phyloP scores from a whole-genome alignment of 441 rosid genomes.

The Pelargonium citronellum region DNA sequence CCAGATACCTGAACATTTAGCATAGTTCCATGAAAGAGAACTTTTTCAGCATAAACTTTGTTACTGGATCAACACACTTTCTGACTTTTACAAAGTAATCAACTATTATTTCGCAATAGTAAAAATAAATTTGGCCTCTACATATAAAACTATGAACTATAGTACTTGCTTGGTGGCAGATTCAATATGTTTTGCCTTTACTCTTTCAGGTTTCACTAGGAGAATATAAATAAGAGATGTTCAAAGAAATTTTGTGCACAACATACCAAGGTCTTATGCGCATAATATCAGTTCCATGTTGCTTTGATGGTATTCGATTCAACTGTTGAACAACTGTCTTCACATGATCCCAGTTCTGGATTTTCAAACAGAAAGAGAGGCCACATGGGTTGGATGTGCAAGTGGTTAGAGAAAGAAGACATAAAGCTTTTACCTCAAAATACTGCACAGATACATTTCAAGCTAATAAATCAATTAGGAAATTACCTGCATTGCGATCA shows the following conservation, averaged over 20 bases:
- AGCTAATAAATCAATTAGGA: constrained; percentile 23
- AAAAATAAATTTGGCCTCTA: not conserved
- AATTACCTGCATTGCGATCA: constrained; percentile 86
- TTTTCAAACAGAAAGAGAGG: constrained; percentile 21
- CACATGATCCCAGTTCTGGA: constrained; percentile 82
- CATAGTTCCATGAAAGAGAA: constrained; percentile 12
- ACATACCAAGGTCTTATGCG: constrained; percentile 80
- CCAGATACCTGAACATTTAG: constrained; percentile 62
- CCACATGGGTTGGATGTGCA: constrained; percentile 1
- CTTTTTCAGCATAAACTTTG: constrained; percentile 9
- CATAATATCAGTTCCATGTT: constrained; percentile 81
- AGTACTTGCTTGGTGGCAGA: not conserved
- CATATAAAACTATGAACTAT: not conserved
- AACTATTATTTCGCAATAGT: not conserved
- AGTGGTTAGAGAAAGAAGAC: constrained; percentile 7
- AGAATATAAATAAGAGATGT: not conserved
- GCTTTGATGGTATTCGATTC: constrained; percentile 69
- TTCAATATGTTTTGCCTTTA: not conserved
- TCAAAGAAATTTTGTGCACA: not conserved
- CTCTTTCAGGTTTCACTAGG: not conserved
- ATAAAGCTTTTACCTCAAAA: not conserved
- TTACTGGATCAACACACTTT: not conserved
- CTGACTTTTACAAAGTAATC: not conserved
- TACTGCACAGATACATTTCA: constrained; percentile 6
- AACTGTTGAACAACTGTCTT: constrained; percentile 51